Evolutionary conservation across 768 basidiomycete genomes (phyloP), one percentile per base, ranked within the genome.

Genomic region (Amanita pseudoporphyria): DNA sequence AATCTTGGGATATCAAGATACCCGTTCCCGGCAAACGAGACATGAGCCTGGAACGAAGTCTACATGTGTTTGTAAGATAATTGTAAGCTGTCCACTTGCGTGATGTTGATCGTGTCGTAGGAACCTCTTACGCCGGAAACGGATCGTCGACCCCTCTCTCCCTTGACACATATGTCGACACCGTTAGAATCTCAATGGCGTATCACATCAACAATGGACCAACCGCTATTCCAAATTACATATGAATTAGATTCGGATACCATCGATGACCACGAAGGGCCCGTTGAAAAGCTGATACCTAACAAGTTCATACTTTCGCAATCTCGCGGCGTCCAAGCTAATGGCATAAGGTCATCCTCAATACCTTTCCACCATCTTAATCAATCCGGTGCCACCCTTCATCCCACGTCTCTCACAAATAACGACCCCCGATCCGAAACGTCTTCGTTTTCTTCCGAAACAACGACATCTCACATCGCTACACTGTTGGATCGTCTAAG

Each of bases 251-350:
- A 81, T 44, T 60, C 64, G 14, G 60, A 64, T 26, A 55, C 53
- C 33, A 59, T 42, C 24, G 38, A 62, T 18, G 65, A 62, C 16
- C 65, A 66, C 18, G 65, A 62, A 18, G 66, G 65, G 38, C 52
- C 48, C 12, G 43, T 54, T 32, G 44, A 56, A 39, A 58, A 67
- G 9, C 54, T 60, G 67, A 52, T 49, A 54, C 65, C 21, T 65
- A 71, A 52, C 71, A 70, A 55, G 64, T 75, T 6, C 60, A 76
- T 9, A 21, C 62, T 82, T 4, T 81, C 77, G 19, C 74, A 78
- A 2, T 82, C 81, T 22, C 73, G 77, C 38, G 82, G 76, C 10
- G 74, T 85, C 6, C 89, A 90, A 59, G 88, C 86, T 1, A 84
- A 88, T 24, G 38, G 57, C 57, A 46, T 53, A 65, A 26, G 64